Evolutionary conservation across 805 yeast species (phyloP).

Genomic region (Myxozyma mucilagina): DNA sequence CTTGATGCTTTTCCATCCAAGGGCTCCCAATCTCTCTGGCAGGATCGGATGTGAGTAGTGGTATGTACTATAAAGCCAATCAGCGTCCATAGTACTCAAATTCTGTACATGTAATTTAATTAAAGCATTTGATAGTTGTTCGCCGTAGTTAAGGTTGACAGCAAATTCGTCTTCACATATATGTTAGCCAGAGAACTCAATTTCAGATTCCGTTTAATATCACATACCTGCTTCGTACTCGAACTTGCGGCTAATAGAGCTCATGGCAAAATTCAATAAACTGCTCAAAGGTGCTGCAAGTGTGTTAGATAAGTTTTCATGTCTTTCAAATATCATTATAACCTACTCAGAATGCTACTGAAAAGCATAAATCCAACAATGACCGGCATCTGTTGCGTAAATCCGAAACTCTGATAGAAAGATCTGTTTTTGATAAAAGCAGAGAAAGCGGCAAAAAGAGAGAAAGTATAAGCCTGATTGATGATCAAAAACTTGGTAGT

Average conservation of each 20-base stretch:
- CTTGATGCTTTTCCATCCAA: slow-evolving; percentile 45
- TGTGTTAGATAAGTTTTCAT: neutral
- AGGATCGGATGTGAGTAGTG: slow-evolving; percentile 90
- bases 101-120: slow-evolving; percentile 77
- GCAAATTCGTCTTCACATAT: slow-evolving; percentile 47
- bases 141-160: slow-evolving; percentile 66
- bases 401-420: slow-evolving; percentile 77
- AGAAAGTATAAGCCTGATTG: slow-evolving; percentile 62
- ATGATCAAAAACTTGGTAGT: slow-evolving; percentile 71
- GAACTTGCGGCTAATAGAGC: slow-evolving; percentile 74
- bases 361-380: slow-evolving; percentile 80
- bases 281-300: slow-evolving; percentile 66
- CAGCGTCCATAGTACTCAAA: slow-evolving; percentile 83
- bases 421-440: slow-evolving; percentile 78
- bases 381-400: slow-evolving; percentile 63
- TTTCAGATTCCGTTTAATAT: neutral
- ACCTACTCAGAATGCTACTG: slow-evolving; percentile 57
- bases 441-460: slow-evolving; percentile 71
- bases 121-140: slow-evolving; percentile 67
- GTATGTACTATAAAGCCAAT: slow-evolving; percentile 84
- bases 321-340: neutral
- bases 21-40: slow-evolving; percentile 81
- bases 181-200: neutral
- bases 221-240: slow-evolving; percentile 93
- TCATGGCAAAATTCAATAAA: slow-evolving; percentile 62